Evolutionary conservation across 306 rosid species (phyloP).

Genomic region (Bauhinia variegata): DNA sequence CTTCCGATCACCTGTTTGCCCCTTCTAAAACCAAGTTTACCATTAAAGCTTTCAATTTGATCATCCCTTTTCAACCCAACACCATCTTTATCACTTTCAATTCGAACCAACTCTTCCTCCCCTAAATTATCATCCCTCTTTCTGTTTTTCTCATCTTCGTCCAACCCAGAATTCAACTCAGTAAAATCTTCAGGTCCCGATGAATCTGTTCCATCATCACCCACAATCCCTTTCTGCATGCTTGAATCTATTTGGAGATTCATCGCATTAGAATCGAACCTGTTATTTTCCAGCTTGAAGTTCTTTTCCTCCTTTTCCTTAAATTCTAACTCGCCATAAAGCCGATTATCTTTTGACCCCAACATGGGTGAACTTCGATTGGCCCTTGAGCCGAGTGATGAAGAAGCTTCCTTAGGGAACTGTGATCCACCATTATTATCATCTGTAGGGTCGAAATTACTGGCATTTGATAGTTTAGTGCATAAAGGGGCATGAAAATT

Average conservation of each 20-base stretch:
- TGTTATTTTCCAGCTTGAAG: constrained; percentile 37
- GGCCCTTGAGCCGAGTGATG: constrained; percentile 16
- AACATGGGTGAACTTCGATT: constrained; percentile 24
- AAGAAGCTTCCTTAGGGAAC: not conserved
- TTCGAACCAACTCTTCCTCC: constrained; percentile 46
- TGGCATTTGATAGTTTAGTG: constrained; percentile 34
- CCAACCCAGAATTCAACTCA: constrained; percentile 29
- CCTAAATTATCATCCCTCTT: constrained; percentile 25
- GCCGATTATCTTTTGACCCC: constrained; percentile 33
- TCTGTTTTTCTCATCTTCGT: constrained; percentile 22
- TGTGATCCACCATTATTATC: constrained; percentile 24
- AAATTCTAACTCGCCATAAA: constrained; percentile 52
- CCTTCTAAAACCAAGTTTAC: constrained; percentile 50
- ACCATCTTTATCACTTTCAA: constrained; percentile 38
- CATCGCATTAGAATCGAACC: constrained; percentile 20
- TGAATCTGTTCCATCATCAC: constrained; percentile 25
- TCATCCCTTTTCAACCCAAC: constrained; percentile 45
- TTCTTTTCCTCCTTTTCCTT: constrained; percentile 42
- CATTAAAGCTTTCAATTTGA: constrained; percentile 41
- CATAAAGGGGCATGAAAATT: constrained; percentile 8
- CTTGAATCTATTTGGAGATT: not conserved
- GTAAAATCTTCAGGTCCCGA: constrained; percentile 28
- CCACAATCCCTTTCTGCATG: not conserved
- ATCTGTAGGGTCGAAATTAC: constrained; percentile 1
- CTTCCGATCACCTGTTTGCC: constrained; percentile 66